Evolutionary conservation across 148 eudicot species (phyloP).

Genomic region (Rhododendron vialii): DNA sequence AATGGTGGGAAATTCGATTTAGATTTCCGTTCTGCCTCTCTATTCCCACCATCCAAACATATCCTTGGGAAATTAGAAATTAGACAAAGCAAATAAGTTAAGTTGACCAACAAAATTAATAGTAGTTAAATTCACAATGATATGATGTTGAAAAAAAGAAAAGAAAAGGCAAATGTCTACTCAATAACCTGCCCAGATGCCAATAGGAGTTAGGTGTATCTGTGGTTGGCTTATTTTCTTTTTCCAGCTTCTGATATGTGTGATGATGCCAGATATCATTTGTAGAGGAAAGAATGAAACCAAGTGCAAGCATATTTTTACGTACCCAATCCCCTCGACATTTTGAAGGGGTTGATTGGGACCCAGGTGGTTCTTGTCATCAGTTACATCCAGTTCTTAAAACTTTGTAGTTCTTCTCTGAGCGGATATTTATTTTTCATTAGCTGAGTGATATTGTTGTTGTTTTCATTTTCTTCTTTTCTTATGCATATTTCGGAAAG

Average conservation of each 20-base stretch:
- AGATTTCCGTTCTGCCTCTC: not conserved
- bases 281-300: constrained; percentile 53
- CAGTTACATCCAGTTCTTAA: constrained; percentile 41
- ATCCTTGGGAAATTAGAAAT: not conserved
- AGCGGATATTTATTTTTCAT: too few species aligned
- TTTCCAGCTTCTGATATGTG: not conserved
- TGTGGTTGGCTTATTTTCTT: not conserved
- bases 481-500: too few species aligned
- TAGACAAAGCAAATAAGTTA: not conserved
- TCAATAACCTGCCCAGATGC: not conserved
- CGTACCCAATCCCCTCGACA: constrained; percentile 84
- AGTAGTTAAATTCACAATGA: not conserved
- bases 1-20: not conserved
- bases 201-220: not conserved
- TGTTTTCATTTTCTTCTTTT: too few species aligned
- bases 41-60: not conserved
- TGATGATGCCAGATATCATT: constrained; percentile 32
- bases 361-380: constrained; percentile 84
- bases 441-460: too few species aligned
- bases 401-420: too few species aligned
- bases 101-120: not conserved
- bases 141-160: not conserved
- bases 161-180: not conserved
- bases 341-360: constrained; percentile 98
- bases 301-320: constrained; percentile 46